Evolutionary conservation across 1,284 basidiomycete species (phyloP).

Genomic region (Cutaneotrichosporon cutaneum): DNA sequence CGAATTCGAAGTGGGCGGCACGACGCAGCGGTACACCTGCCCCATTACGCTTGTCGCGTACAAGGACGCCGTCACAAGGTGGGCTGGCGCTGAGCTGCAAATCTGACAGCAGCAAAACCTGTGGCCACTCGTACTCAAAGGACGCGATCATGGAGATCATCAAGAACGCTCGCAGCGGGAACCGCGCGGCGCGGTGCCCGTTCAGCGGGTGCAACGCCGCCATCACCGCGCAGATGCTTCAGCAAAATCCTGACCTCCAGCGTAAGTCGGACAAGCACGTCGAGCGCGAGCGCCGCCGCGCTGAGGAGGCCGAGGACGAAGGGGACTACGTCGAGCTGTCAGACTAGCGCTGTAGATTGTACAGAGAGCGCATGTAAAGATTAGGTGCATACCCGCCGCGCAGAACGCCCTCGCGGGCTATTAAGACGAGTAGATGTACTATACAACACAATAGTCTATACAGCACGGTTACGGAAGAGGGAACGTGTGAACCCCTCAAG

Average conservation of each 20-base stretch:
- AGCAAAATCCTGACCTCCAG: conserved; percentile 14
- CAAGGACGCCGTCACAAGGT: conserved; percentile 64
- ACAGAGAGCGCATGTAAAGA: background rate
- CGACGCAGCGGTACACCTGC: conserved; percentile 75
- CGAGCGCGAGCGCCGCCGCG: conserved; percentile 3
- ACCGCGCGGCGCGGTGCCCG: conserved; percentile 1
- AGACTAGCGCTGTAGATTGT: background rate
- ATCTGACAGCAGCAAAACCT: conserved; percentile 54
- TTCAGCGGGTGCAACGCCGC: conserved; percentile 6
- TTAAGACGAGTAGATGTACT: background rate
- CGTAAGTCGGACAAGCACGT: conserved; percentile 10
- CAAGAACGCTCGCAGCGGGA: background rate
- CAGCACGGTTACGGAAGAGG: background rate
- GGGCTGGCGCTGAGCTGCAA: conserved; percentile 27
- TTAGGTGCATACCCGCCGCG: background rate
- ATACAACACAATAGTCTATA: conserved; percentile 3
- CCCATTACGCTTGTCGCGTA: conserved; percentile 68
- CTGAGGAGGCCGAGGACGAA: conserved; percentile 12
- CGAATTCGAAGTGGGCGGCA: conserved; percentile 75
- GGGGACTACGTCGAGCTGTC: conserved; percentile 7
- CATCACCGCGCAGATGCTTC: conserved; percentile 3
- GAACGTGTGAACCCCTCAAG: conserved; percentile 19
- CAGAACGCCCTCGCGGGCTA: background rate
- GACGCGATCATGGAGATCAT: conserved; percentile 26
- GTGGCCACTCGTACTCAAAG: conserved; percentile 34